Conservation (phyloP, 1,284 basidiomycete species). For the Cryptococcus deneoformans region DNA sequence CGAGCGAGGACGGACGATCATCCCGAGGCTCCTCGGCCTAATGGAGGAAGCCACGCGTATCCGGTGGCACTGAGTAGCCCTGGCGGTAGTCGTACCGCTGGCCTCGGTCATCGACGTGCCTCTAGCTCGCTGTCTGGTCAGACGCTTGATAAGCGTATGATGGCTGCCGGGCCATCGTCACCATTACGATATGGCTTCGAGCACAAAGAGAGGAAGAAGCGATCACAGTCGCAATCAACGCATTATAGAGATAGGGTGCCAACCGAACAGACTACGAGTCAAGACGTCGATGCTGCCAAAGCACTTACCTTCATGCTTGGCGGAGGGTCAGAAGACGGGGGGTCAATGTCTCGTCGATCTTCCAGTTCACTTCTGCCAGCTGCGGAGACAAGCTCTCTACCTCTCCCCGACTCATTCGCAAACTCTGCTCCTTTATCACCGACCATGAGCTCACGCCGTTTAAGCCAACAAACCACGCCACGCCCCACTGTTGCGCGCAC, state of each 20-base stretch:
- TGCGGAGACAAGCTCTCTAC: conserved; percentile 7
- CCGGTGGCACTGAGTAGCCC: conserved; percentile 5
- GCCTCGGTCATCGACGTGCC: conserved; percentile 10
- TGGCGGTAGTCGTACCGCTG: background rate
- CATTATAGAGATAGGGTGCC: conserved; percentile 15
- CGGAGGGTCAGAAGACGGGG: conserved; percentile 17
- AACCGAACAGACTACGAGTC: conserved; percentile 23
- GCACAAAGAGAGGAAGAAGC: conserved; percentile 28
- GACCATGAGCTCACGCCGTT: conserved; percentile 1
- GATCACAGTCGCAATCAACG: conserved; percentile 38
- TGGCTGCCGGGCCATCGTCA: conserved; percentile 14
- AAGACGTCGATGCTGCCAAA: conserved; percentile 46
- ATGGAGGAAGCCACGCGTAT: conserved; percentile 1
- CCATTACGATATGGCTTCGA: conserved; percentile 13
- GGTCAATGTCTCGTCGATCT: conserved; percentile 4
- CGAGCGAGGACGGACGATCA: conserved; percentile 23
- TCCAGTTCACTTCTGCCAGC: conserved; percentile 4
- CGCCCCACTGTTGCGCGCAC: conserved; percentile 6
- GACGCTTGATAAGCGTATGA: conserved; percentile 6
- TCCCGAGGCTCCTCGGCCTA: conserved; percentile 7
- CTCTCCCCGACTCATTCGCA: conserved; percentile 15
- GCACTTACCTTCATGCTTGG: conserved; percentile 41
- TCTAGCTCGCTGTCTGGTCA: conserved; percentile 12
- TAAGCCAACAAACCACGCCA: conserved; percentile 2
- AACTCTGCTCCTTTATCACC: conserved; percentile 7